A percentile compares a stretch with the other conserved stretches of the same genome.
Evolutionary conservation across 306 rosid species (phyloP).

Genomic region (Cicer cuneatum): DNA sequence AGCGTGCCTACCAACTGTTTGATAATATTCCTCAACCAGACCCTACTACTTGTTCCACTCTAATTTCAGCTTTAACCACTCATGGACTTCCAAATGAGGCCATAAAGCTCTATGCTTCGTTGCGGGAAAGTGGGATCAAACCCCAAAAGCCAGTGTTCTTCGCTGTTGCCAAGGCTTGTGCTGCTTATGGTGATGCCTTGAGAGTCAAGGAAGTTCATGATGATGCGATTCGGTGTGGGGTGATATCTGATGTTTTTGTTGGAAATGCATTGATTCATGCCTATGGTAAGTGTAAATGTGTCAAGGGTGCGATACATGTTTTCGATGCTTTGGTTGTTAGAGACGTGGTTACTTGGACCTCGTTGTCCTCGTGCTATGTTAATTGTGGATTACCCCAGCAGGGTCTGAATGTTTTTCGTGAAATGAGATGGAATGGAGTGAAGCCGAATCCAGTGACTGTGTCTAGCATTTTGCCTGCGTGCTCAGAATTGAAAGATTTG

Average conservation of each 20-base stretch:
- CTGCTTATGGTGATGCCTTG: conserved; percentile 47
- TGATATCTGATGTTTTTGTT: conserved; percentile 47
- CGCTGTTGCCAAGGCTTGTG: conserved; percentile 56
- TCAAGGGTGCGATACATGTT: conserved; percentile 48
- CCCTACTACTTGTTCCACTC: conserved; percentile 49
- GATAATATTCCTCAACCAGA: conserved; percentile 55
- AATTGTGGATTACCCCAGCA: conserved; percentile 46
- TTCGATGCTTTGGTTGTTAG: conserved; percentile 47
- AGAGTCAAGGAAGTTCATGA: conserved; percentile 48
- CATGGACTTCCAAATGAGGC: conserved; percentile 51
- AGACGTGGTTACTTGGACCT: conserved; percentile 55
- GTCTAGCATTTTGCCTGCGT: conserved; percentile 51
- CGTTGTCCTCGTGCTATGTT: conserved; percentile 46
- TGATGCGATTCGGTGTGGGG: conserved; percentile 41
- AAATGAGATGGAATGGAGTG: conserved; percentile 50
- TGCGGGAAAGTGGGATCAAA: conserved; percentile 38
- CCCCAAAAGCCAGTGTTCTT: conserved; percentile 46
- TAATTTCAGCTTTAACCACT: conserved; percentile 54
- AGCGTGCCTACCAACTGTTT: conserved; percentile 56
- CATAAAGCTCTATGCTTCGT: conserved; percentile 41
- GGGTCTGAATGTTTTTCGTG: conserved; percentile 41
- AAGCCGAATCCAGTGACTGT: conserved; percentile 44
- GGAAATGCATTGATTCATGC: conserved; percentile 53
- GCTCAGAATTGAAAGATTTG: conserved; percentile 51
- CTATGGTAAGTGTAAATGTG: conserved; percentile 48